Base-by-base conservation (phyloP, 805 yeast genomes). In the Crinitomyces ghanaensis region DNA sequence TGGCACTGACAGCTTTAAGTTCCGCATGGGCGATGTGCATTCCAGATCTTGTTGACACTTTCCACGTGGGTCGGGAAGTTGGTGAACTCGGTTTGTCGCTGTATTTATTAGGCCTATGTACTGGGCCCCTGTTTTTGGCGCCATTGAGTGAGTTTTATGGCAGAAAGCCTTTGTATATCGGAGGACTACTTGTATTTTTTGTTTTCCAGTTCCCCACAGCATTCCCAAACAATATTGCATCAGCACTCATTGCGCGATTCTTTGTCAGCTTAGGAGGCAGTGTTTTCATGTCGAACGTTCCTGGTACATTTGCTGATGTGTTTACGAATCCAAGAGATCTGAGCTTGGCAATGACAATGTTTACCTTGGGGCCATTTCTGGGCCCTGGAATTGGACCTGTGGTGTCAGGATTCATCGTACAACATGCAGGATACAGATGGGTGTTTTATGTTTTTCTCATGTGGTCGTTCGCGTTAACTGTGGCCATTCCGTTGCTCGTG, bases 281-380 rank as follows among this genome's bases (percentile, higher is more conserved):
- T 2, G 93, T 91, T 2, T 84, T 86, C 2, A 64, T 84, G 58
- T 77, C 93, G 6, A 72, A 81, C 43, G 88, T 84, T 8, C 84
- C 86, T 34, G 95, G 94, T 42, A 75, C 91, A 4, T 72, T 84
- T 40, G 61, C 76, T 35, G 95, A 84, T 57, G 56, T 83, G 30
- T 84, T 86, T 75, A 68, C 64, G 14, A 71, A 75, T 21, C n/a
- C n/a, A n/a, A 67, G 69, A 26, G 72, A 74, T 50, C 57, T 74
- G 49, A 79, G 84, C 11, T 45, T 75, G 3, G 85, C 93, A n/a
- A 70, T 80, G 75, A 70, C 80, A 3, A 56, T 74, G n/a, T 81
- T 78, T 58, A 76, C 86, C 53, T 56, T 79, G 36, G 80, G 85
- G 8, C 85, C 91, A 15, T 74, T 82, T 46, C 63, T 76, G 50